A percentile compares a stretch with the other conserved stretches of the same genome.
Evolutionary conservation across 495 filamentous ascomycete species (phyloP).

Genomic region (Penicillium odoratum): DNA sequence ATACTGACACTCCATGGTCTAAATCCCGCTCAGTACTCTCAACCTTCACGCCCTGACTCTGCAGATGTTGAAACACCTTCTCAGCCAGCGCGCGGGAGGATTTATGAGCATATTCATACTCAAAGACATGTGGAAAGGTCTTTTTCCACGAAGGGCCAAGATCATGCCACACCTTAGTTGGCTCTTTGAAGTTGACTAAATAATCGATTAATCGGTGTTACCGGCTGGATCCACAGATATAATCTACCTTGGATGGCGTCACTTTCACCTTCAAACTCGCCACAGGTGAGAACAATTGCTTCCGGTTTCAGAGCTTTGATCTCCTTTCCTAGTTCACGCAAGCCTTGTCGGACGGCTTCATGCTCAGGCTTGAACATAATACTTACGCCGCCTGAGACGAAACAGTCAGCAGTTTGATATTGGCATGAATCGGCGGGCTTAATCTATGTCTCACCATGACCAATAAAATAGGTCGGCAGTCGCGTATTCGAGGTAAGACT

Average conservation of each 20-base stretch:
- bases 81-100: not conserved
- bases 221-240: not conserved
- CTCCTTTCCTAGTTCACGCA: not conserved
- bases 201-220: not conserved
- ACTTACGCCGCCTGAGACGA: not conserved
- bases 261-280: slow-evolving; percentile 1
- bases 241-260: not conserved
- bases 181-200: slow-evolving; percentile 5
- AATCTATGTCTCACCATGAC: slow-evolving; percentile 2
- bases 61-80: not conserved
- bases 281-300: not conserved
- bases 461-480: not conserved
- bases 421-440: not conserved
- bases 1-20: not conserved
- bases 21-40: not conserved
- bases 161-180: slow-evolving; percentile 2
- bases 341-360: not conserved
- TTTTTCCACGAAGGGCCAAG: not conserved
- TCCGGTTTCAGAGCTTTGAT: not conserved
- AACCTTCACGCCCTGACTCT: not conserved
- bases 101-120: not conserved
- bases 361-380: slow-evolving; percentile 2
- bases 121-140: slow-evolving; percentile 1
- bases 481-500: not conserved
- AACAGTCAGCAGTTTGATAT: not conserved